phyloP scores from a whole-genome alignment of 495 filamentous ascomycete genomes.

The Platismatia glauca region DNA sequence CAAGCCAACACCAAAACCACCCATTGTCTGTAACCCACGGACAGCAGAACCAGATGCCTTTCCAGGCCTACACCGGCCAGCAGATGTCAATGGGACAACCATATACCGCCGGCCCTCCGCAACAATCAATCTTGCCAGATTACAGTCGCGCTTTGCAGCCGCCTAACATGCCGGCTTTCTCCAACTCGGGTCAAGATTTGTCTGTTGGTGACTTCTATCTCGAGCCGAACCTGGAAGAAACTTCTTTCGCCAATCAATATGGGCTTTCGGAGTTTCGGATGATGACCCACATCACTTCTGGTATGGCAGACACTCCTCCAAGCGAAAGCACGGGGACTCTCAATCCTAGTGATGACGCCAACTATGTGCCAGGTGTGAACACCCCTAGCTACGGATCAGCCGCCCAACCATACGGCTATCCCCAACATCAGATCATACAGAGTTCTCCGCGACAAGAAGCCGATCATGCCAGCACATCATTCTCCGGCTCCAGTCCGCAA shows the following conservation, averaged over 20 bases:
- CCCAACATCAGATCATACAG: conserved; percentile 9
- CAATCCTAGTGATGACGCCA: conserved; percentile 31
- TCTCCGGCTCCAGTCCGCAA: conserved; percentile 42
- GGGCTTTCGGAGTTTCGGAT: conserved; percentile 89
- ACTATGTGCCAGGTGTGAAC: conserved; percentile 23
- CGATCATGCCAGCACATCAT: conserved; percentile 46
- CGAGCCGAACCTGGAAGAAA: conserved; percentile 84
- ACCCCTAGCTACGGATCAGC: conserved; percentile 22
- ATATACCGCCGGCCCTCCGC: conserved; percentile 33
- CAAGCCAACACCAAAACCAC: conserved; percentile 13
- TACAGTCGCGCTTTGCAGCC: conserved; percentile 19
- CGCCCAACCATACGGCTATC: conserved; percentile 10
- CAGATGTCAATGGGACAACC: conserved; percentile 63
- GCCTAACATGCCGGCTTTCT: conserved; percentile 22
- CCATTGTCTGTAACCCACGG: conserved; percentile 15
- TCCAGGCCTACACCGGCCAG: conserved; percentile 47
- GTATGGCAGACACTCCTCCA: conserved; percentile 68
- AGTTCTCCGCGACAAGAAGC: conserved; percentile 28
- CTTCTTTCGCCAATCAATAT: conserved; percentile 94
- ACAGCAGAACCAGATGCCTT: conserved; percentile 32
- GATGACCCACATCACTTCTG: conserved; percentile 86
- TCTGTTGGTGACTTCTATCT: conserved; percentile 66
- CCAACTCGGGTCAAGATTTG: conserved; percentile 33
- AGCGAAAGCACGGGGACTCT: conserved; percentile 40
- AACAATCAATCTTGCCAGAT: conserved; percentile 25